Conservation (phyloP, 1,139 yeast species). For the Magnusiomyces suaveolens region DNA sequence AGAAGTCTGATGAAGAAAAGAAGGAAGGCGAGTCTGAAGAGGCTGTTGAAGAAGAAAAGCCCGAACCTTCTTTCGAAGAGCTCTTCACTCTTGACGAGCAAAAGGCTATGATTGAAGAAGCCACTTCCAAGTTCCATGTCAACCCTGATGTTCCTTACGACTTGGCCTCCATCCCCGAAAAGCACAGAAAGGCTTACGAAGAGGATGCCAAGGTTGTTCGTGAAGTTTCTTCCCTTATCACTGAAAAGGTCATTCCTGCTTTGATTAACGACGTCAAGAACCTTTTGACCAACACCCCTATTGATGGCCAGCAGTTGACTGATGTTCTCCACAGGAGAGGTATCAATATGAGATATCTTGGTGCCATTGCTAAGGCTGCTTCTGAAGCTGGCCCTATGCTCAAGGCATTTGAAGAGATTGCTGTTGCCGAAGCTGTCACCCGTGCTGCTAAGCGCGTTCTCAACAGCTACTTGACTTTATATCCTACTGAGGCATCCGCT, state of each 20-base stretch:
- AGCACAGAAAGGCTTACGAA: constrained; percentile 35
- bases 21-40: constrained; percentile 6
- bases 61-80: constrained; percentile 39
- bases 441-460: constrained; percentile 73
- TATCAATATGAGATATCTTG: constrained; percentile 83
- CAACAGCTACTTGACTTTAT: constrained; percentile 38
- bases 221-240: constrained; percentile 56
- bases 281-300: constrained; percentile 51
- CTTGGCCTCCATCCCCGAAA: constrained; percentile 30
- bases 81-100: constrained; percentile 17
- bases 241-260: constrained; percentile 50
- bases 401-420: constrained; percentile 14
- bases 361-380: constrained; percentile 28
- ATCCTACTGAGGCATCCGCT: constrained; percentile 52
- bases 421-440: constrained; percentile 63
- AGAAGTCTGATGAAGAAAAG: constrained; percentile 16
- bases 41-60: constrained; percentile 34
- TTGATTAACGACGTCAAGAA: constrained; percentile 47
- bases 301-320: constrained; percentile 72
- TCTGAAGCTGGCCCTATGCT: not conserved
- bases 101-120: constrained; percentile 41
- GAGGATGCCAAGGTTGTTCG: constrained; percentile 56
- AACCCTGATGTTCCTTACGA: constrained; percentile 71
- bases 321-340: constrained; percentile 66
- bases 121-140: constrained; percentile 48